These are phyloP conservation scores for Daldinia loculata DNA, from an alignment of 495 filamentous ascomycete genomes.

Conservation along the genomic window DNA sequence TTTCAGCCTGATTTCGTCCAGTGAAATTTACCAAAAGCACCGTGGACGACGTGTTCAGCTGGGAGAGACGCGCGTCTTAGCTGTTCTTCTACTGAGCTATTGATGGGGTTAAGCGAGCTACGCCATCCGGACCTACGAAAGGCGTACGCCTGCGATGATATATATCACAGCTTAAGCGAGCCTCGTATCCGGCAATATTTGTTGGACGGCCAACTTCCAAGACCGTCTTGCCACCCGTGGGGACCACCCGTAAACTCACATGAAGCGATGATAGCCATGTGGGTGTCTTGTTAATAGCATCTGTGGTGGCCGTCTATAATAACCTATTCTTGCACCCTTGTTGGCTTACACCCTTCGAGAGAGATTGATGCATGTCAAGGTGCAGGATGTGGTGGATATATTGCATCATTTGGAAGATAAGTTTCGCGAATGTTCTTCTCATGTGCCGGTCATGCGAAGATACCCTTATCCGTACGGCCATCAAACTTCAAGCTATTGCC, in stretches of 20 bases:
- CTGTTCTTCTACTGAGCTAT: conserved; percentile 16
- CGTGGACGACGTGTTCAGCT: conserved; percentile 2
- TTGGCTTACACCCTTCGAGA: background rate
- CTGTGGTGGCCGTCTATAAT: conserved; percentile 1
- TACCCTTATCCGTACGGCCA: conserved; percentile 1
- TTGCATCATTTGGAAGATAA: conserved; percentile 5
- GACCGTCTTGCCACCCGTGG: conserved; percentile 19
- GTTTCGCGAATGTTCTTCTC: conserved; percentile 7
- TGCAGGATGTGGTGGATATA: conserved; percentile 7
- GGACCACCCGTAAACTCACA: conserved; percentile 24
- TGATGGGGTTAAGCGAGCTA: background rate
- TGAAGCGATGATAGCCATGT: conserved; percentile 7
- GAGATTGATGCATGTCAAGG: conserved; percentile 2
- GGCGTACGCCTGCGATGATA: conserved; percentile 8
- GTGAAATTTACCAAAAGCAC: background rate
- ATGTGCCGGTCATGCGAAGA: conserved; percentile 4
- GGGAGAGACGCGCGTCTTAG: conserved; percentile 1
- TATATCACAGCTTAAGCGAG: conserved; percentile 10
- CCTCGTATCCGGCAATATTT: background rate
- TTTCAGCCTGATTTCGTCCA: conserved; percentile 2
- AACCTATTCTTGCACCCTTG: conserved; percentile 10
- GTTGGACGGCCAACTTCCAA: conserved; percentile 1
- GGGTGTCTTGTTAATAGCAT: background rate
- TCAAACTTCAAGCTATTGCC: background rate
- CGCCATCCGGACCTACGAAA: no score